Percentiles rank a stretch among this genome's conserved stretches.
Conservation (phyloP, 306 rosid species). For the Gastrolobium bilobum region DNA sequence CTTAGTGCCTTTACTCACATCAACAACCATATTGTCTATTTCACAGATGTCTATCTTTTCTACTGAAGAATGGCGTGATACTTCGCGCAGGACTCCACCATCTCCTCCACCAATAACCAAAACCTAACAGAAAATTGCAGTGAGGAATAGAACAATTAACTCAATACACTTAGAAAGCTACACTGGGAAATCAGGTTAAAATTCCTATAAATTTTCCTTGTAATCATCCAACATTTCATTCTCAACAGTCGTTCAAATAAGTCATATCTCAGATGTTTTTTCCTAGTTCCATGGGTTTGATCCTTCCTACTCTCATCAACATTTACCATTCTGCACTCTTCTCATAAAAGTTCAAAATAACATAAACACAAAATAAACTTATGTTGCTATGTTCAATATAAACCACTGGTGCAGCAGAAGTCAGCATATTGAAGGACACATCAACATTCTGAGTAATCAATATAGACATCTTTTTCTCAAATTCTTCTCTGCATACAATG, state of each 20-base stretch:
- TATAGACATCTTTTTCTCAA: neutral
- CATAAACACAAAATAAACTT: slow-evolving; percentile 1
- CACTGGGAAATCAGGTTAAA: slow-evolving; percentile 22
- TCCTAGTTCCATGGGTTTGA: neutral
- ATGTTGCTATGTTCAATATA: slow-evolving; percentile 20
- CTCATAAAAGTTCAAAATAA: neutral
- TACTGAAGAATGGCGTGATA: slow-evolving; percentile 86
- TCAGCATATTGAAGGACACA: neutral
- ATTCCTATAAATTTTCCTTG: neutral
- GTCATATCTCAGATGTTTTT: slow-evolving; percentile 28
- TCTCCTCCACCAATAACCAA: slow-evolving; percentile 99
- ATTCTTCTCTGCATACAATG: slow-evolving; percentile 30
- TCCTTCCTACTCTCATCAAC: slow-evolving; percentile 30
- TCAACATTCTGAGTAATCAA: slow-evolving; percentile 27
- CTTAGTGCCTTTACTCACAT: slow-evolving; percentile 62
- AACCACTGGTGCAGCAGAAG: slow-evolving; percentile 7
- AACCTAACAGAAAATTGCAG: slow-evolving; percentile 63
- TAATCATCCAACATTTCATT: neutral
- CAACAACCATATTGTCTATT: slow-evolving; percentile 98
- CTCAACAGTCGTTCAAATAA: slow-evolving; percentile 7
- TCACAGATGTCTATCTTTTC: slow-evolving; percentile 94
- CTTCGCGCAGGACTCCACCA: slow-evolving; percentile 98
- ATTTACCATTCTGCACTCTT: neutral
- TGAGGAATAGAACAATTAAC: slow-evolving; percentile 44
- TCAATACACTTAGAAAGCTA: neutral